These are phyloP conservation scores for Lichtheimia corymbifera DNA, from an alignment of 371 early-diverging fungal genomes.

Conservation along the genomic window DNA sequence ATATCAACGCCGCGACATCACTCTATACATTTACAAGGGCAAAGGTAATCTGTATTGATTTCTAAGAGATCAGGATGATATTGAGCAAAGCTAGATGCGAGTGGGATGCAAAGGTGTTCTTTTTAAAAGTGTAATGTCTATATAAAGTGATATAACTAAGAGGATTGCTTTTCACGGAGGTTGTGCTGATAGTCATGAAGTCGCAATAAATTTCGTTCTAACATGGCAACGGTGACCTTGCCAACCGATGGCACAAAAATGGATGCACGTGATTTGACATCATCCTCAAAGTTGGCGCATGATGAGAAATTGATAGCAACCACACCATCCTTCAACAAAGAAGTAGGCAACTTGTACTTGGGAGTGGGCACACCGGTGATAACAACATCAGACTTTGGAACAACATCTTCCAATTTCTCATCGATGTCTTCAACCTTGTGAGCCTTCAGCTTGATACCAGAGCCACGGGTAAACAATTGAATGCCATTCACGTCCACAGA, in stretches of 20 bases:
- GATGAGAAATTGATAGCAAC: constrained; percentile 95
- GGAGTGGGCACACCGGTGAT: constrained; percentile 95
- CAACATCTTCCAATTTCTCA: constrained; percentile 74
- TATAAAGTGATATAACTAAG: no score
- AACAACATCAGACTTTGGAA: constrained; percentile 88
- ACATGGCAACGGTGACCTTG: constrained; percentile 97
- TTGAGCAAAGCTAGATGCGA: no score
- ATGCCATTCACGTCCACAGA: constrained; percentile 92
- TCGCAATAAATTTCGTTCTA: constrained; percentile 90
- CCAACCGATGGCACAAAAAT: constrained; percentile 97
- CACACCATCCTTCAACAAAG: constrained; percentile 90
- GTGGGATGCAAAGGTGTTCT: no score
- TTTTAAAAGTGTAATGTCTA: no score
- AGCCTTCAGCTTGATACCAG: constrained; percentile 71
- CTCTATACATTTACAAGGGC: no score
- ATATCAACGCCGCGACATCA: no score
- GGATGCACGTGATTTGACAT: constrained; percentile 83
- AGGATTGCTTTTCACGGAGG: constrained; percentile 14
- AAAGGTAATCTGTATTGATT: no score
- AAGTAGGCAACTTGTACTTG: constrained; percentile 83
- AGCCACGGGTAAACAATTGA: constrained; percentile 86
- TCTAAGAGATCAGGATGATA: no score
- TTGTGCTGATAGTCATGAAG: constrained; percentile 71
- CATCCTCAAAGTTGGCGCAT: constrained; percentile 87
- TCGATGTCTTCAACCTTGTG: constrained; percentile 81